Base-by-base conservation (phyloP, 306 rosid genomes). In the Ochetophila trinervis region DNA sequence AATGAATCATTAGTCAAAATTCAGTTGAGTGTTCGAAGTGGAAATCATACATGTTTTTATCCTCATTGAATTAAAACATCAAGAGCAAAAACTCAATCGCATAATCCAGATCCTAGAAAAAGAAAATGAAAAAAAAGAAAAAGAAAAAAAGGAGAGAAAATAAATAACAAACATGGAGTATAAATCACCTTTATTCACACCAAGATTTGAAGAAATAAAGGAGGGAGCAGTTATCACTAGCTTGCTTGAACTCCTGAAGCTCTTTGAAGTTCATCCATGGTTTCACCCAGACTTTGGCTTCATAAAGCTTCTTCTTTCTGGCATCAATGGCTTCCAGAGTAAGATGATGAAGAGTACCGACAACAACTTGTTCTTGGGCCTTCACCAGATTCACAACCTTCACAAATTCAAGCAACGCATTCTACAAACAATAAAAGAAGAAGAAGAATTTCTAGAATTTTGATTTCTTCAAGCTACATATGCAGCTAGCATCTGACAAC, bases 271-370 rank as follows among this genome's bases (percentile, higher is more conserved):
- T 80, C 81, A 85, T 2, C 99, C 99, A 93, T 16, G 84, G 88
- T 74, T 90, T 93, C 54, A 87, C 97, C 99, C 99, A 93, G 21
- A 93, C 65, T 83, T 86, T 84, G 63, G 96, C 97, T 66, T 90
- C 86, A 59, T 87, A 93, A 23, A 87, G 68, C 86, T 86, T 85
- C 78, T 79, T 89, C 86, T 80, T 67, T 2, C 96, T 96, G 0
- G 71, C 96, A 10, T 89, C 95, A 27, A 68, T 44, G 12, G 64
- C 96, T 74, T 92, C 98, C 13, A 92, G 44, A 17, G 90, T 87
- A 62, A 89, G 86, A 73, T 80, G 82, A 72, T 87, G 90, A 74
- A 85, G 0, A 13, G 86, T 80, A 10, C 99, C 99, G n/a, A 97
- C 78, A 36, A 90, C 97, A 75, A 87, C 82, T 70, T 85, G 96